These are phyloP conservation scores for Solanum dulcamara DNA, from an alignment of 257 asterid species.

Conservation along the genomic window DNA sequence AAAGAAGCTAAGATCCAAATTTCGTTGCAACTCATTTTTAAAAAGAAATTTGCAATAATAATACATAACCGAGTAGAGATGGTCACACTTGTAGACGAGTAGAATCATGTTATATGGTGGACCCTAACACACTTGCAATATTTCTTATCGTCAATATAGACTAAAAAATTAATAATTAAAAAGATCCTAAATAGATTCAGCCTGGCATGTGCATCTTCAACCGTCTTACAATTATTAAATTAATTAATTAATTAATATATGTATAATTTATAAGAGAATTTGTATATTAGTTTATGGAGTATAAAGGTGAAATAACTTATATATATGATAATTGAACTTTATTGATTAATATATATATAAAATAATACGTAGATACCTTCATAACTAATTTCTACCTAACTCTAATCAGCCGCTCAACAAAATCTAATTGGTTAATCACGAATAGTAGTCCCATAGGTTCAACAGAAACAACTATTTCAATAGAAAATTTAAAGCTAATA, in stretches of 20 bases:
- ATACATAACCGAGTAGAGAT: not conserved
- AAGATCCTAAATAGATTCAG: constrained; percentile 18
- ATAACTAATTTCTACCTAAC: not conserved
- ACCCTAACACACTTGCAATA: not conserved
- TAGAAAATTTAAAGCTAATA: not conserved
- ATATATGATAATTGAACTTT: too few species aligned
- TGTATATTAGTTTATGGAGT: not conserved
- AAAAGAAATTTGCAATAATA: not conserved
- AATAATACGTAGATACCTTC: too few species aligned
- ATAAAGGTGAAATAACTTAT: too few species aligned
- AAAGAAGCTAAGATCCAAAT: not conserved
- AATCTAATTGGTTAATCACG: not conserved
- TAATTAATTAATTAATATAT: not conserved
- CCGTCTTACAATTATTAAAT: not conserved
- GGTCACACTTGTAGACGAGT: constrained; percentile 1
- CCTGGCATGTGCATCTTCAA: constrained; percentile 43
- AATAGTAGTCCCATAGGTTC: not conserved
- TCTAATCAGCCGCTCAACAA: not conserved
- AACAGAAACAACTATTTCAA: not conserved
- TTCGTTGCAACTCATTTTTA: not conserved
- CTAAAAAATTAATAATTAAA: not conserved
- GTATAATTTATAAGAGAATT: not conserved
- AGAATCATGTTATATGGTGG: constrained; percentile 15
- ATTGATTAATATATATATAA: too few species aligned
- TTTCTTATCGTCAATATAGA: not conserved